Evolutionary conservation across 179 eudicot genomes (phyloP), one percentile per base, ranked within the genome.

Genomic region (Amaranthus tricolor): DNA sequence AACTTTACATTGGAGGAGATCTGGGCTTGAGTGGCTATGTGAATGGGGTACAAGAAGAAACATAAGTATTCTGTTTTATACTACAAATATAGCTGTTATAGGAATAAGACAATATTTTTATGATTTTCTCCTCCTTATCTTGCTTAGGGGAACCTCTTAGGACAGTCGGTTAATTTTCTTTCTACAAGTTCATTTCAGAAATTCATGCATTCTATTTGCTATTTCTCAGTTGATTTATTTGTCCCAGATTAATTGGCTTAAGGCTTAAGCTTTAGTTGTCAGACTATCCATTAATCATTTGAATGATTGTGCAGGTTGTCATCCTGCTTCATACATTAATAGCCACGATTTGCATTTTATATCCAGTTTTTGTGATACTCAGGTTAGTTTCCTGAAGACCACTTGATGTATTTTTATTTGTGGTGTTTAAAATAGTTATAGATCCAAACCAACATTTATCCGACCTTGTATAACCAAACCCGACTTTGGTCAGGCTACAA

Each of bases 291-390:
- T 62, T 73, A 73, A 76, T 43, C 50, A 40, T 54, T 9, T 17
- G 44, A 7, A 49, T 75, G 50, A 64, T 67, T 72, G 57, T 64
- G 51, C 92, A 95, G 99, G 97, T 81, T 73, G 98, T 87, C 13
- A 83, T 89, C 77, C 61, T 78, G 59, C 85, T 89, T 76, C 99
- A 95, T 79, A 73, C 87, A 58, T 62, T 90, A 71, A 93, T 90
- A 67, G 85, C 90, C 9, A 82, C 90, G 50, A 64, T 87, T 64
- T 73, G 85, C 45, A 73, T 95, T 77, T 75, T 93, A 61, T 95
- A 86, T 89, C 99, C 99, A 58, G 91, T 95, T 73, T 68, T 88
- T 72, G 89, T 95, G 77, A 95, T 95, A 79, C 92, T 93, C 77
- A 87, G 99, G 99, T 95, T 84, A 70, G 91, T 78, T 80, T 62